These are phyloP conservation scores for Aciculosporium take DNA, from an alignment of 2,329 filamentous ascomycete genomes.

Conservation along the genomic window DNA sequence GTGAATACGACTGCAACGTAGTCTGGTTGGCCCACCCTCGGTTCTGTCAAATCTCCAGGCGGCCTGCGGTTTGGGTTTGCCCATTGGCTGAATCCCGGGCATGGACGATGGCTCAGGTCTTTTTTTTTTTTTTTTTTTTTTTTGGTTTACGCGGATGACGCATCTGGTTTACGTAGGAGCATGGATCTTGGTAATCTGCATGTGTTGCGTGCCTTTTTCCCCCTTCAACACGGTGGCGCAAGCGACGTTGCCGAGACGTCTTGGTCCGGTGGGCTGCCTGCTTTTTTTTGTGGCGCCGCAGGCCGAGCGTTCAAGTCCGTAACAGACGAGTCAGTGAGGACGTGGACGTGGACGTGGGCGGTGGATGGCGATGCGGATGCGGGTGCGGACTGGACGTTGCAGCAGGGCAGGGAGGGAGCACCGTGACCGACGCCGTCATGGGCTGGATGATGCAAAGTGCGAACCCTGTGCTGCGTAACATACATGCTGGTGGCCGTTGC, in stretches of 20 bases:
- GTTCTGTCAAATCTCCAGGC: too few relatives aligned
- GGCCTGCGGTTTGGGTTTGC: too few relatives aligned
- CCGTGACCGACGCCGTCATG: constrained; percentile 1
- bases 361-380: neutral
- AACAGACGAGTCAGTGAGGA: neutral
- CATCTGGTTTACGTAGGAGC: too few relatives aligned
- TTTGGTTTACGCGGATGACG: too few relatives aligned
- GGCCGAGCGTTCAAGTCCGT: neutral
- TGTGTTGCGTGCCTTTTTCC: neutral
- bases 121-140: too few relatives aligned
- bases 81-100: too few relatives aligned
- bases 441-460: neutral
- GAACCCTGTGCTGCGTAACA: neutral
- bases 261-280: neutral
- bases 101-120: too few relatives aligned
- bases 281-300: constrained; percentile 4
- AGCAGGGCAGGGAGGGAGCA: neutral
- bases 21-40: too few relatives aligned
- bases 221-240: neutral
- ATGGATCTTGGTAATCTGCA: neutral
- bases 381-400: constrained; percentile 1
- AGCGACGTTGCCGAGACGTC: neutral
- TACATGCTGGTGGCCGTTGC: neutral
- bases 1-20: too few relatives aligned
- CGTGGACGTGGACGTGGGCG: neutral